Conservation (phyloP, 805 yeast genomes). For the Lipomyces mesembrius region DNA sequence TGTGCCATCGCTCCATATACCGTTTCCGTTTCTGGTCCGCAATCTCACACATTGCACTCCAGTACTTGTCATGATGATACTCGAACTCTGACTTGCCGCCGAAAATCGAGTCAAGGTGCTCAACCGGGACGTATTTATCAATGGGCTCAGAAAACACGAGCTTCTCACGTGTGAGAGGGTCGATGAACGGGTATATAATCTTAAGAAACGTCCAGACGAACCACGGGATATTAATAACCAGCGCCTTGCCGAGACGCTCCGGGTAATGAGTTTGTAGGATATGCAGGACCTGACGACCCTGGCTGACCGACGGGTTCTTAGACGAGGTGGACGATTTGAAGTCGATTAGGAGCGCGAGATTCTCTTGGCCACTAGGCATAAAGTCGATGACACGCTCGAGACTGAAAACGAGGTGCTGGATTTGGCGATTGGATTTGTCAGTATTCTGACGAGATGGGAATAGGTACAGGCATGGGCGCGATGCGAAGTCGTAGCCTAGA, state of each 20-base stretch:
- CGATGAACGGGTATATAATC: slow-evolving; percentile 92
- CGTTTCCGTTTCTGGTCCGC: slow-evolving; percentile 62
- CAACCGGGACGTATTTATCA: slow-evolving; percentile 75
- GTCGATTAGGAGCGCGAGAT: slow-evolving; percentile 87
- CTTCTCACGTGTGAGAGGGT: slow-evolving; percentile 92
- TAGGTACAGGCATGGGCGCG: slow-evolving; percentile 89
- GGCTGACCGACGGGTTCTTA: slow-evolving; percentile 85
- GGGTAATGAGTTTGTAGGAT: slow-evolving; percentile 97
- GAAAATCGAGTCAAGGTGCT: slow-evolving; percentile 80
- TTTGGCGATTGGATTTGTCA: slow-evolving; percentile 84
- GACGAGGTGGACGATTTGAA: slow-evolving; percentile 78
- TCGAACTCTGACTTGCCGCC: slow-evolving; percentile 87
- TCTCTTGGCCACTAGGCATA: slow-evolving; percentile 97
- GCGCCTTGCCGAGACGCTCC: slow-evolving; percentile 91
- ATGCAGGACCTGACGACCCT: slow-evolving; percentile 88
- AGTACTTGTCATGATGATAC: slow-evolving; percentile 78
- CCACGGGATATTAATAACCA: slow-evolving; percentile 91
- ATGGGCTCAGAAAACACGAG: slow-evolving; percentile 90
- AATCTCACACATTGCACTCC: slow-evolving; percentile 70
- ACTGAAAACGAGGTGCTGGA: slow-evolving; percentile 93
- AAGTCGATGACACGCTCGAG: slow-evolving; percentile 89
- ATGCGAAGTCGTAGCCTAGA: slow-evolving; percentile 85
- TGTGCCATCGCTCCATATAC: slow-evolving; percentile 69
- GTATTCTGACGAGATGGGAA: slow-evolving; percentile 97
- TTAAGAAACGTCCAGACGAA: slow-evolving; percentile 90